Base-by-base conservation (phyloP, 2,329 filamentous ascomycete species). In the Zasmidium angulare region DNA sequence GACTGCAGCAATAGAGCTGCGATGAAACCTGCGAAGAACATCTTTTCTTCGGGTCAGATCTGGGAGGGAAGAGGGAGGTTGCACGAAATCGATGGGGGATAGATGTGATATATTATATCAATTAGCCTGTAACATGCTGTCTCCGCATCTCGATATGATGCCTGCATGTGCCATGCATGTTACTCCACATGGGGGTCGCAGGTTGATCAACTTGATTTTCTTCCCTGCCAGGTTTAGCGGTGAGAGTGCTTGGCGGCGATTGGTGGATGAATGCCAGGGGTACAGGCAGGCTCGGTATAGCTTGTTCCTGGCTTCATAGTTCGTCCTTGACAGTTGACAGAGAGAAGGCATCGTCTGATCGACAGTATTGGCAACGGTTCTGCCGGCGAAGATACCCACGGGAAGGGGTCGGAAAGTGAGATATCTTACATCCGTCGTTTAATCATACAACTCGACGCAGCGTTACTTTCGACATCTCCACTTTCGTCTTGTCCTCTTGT, bases 1-100 rank as follows among this genome's bases (percentile, higher is more conserved):
- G 7, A 49, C 31, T 66, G 56, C 24, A 68, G 54, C 24, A 55
- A 48, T 19, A 46, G 4, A 7, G 26, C 24, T 4, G 19, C 46
- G 46, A 49, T 22, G 46, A 22, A 49, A 11, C n/a, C 22, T 22
- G 12, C 22, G 46, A 49, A 22, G 7, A 26, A 26, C 48, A 19
- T 50, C 21, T 26, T 23, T 22, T 26, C 24, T 24, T 23, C 11
- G 3, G n/a, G 17, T 50, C n/a, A n/a, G n/a, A 12, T 20, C 47
- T 3, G 23, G n/a, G 47, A 20, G 6, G n/a, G 23, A 23, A 49
- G 20, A 22, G 17, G 23, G 9, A 26, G 14, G n/a, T 29, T 26
- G 7, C 11, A 23, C 3, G 29, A 29, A 29, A 22, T 3, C 23
- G 22, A 2, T 50, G 22, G 23, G 3, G 9, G 12, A 7, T 6